Conservation (phyloP, 441 rosid genomes). For the Sinapis alba region DNA sequence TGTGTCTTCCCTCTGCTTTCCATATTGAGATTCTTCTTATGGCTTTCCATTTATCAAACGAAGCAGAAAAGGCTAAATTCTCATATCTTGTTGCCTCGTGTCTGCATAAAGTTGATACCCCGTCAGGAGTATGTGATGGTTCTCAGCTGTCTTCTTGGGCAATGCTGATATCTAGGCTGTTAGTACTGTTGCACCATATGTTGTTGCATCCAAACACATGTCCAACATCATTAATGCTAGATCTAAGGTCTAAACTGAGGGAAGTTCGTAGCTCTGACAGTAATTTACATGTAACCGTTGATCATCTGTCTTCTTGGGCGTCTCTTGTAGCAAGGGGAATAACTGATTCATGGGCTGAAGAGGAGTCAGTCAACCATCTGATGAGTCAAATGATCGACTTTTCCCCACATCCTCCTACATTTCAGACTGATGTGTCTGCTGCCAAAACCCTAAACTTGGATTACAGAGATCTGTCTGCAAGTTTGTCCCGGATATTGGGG, state of each 20-base stretch:
- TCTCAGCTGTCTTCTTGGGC: slow-evolving; percentile 90
- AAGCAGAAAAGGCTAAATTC: slow-evolving; percentile 71
- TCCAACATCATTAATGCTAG: slow-evolving; percentile 80
- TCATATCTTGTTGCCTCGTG: slow-evolving; percentile 66
- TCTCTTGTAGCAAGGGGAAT: slow-evolving; percentile 58
- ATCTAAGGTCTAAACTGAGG: slow-evolving; percentile 81
- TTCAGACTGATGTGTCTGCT: slow-evolving; percentile 58
- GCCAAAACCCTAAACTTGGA: slow-evolving; percentile 58
- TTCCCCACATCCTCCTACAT: slow-evolving; percentile 66
- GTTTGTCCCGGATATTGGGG: slow-evolving; percentile 71
- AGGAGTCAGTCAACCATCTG: slow-evolving; percentile 63
- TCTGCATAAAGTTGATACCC: slow-evolving; percentile 52
- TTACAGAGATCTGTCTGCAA: slow-evolving; percentile 58
- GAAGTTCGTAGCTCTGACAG: slow-evolving; percentile 61
- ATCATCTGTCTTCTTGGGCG: slow-evolving; percentile 79
- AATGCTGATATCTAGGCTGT: slow-evolving; percentile 85
- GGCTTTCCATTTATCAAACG: slow-evolving; percentile 94
- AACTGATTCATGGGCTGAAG: slow-evolving; percentile 62
- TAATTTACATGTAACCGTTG: slow-evolving; percentile 47
- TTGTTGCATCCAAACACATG: slow-evolving; percentile 68
- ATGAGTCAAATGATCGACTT: slow-evolving; percentile 79
- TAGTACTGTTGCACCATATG: slow-evolving; percentile 91
- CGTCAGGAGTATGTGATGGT: slow-evolving; percentile 47
- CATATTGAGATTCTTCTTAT: slow-evolving; percentile 95
- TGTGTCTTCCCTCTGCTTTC: slow-evolving; percentile 83